Conservation (phyloP, 1,284 basidiomycete genomes). For the Rhodofomes roseus region DNA sequence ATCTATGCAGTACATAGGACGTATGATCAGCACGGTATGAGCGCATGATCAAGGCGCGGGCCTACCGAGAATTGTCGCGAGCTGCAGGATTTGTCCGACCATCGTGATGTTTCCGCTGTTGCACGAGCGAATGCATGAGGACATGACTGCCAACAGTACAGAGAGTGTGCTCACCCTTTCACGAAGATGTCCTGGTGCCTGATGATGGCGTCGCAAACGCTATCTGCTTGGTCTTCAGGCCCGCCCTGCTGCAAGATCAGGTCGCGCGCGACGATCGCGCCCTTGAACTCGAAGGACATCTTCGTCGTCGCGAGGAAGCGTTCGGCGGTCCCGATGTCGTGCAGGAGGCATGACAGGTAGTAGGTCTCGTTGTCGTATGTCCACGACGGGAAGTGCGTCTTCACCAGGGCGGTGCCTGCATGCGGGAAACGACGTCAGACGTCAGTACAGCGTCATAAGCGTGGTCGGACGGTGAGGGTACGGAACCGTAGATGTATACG, state of each 20-base stretch:
- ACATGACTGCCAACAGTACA: background rate
- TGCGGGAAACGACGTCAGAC: background rate
- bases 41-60: background rate
- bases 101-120: slow-evolving; percentile 46
- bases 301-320: slow-evolving; percentile 47
- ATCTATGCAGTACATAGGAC: slow-evolving; percentile 30
- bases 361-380: slow-evolving; percentile 47
- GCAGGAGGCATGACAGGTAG: slow-evolving; percentile 48
- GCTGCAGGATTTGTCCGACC: slow-evolving; percentile 50
- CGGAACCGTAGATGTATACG: slow-evolving; percentile 46
- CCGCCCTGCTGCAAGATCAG: slow-evolving; percentile 42
- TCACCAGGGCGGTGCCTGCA: slow-evolving; percentile 42
- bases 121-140: background rate
- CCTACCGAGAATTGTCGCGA: slow-evolving; percentile 47
- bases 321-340: slow-evolving; percentile 55
- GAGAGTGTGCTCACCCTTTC: slow-evolving; percentile 33
- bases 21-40: too few species aligned
- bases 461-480: background rate
- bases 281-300: slow-evolving; percentile 59
- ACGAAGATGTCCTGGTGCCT: slow-evolving; percentile 59
- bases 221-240: slow-evolving; percentile 50
- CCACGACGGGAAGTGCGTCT: slow-evolving; percentile 48
- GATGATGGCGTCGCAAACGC: slow-evolving; percentile 54
- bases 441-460: too few species aligned
- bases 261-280: slow-evolving; percentile 50